phyloP scores from a whole-genome alignment of 192 early-diverging fungal genomes.

The Entrophospora sp. region DNA sequence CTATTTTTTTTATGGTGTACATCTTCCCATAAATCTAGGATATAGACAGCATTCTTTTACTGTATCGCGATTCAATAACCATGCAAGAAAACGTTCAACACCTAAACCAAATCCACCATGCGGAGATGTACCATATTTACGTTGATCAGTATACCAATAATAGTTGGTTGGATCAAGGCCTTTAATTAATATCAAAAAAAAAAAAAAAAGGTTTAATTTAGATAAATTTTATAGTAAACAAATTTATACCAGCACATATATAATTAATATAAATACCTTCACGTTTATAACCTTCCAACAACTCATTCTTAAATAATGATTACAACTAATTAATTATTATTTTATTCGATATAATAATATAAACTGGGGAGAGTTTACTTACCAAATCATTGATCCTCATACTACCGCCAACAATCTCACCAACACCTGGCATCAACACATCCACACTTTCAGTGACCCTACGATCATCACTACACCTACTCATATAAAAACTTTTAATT shows the following conservation, averaged over 20 bases:
- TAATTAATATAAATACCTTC: conserved; percentile 62
- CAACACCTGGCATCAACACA: conserved; percentile 95
- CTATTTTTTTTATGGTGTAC: conserved; percentile 47
- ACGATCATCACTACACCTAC: conserved; percentile 71
- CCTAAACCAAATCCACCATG: conserved; percentile 98
- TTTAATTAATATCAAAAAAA: conserved; percentile 9
- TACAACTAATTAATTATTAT: neutral
- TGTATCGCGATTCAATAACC: conserved; percentile 85
- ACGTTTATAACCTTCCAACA: conserved; percentile 74
- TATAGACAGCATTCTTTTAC: conserved; percentile 89
- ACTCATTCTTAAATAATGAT: conserved; percentile 35
- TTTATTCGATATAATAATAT: conserved; percentile 1
- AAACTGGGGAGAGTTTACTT: too few species aligned
- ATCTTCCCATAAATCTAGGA: conserved; percentile 85
- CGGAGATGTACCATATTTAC: conserved; percentile 94
- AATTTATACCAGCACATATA: too few species aligned
- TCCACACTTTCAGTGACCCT: conserved; percentile 94
- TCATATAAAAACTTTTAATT: conserved; percentile 99
- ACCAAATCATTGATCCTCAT: conserved; percentile 91
- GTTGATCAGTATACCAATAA: conserved; percentile 99
- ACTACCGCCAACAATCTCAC: conserved; percentile 97
- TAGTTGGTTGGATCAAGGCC: conserved; percentile 88
- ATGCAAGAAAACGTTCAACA: conserved; percentile 93
- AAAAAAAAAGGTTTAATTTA: too few species aligned
- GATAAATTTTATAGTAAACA: too few species aligned